Base-by-base conservation (phyloP, 2,329 filamentous ascomycete genomes). In the Alternaria sp. region DNA sequence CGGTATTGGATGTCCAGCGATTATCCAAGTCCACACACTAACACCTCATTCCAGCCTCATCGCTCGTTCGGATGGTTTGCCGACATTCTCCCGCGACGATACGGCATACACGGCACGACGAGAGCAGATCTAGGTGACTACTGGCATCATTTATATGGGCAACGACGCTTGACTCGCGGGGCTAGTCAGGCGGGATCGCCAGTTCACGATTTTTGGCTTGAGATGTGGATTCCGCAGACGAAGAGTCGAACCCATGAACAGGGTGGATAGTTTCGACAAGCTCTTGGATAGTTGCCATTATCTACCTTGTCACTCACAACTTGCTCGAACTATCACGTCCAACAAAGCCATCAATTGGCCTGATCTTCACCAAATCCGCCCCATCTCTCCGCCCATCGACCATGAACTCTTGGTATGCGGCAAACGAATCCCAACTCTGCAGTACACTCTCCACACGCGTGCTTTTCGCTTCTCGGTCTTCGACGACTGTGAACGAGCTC, bases 281-380 rank as follows among this genome's bases (percentile, higher is more conserved):
- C 3, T 6, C 5, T 21, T 21, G 11, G 2, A 3, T 32, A 7
- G 15, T 6, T 30, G 17, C 17, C 1, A 40, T 40, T 25, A 7
- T 21, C 15, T n/a, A 5, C 5, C 6, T 28, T 19, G 12, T 15
- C 15, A 7, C 4, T 19, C 59, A 71, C 55, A 71, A 21, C 54
- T 57, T 70, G 40, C 55, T 59, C 28, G 45, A 52, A 5, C 44
- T 62, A 12, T 71, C 63, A 9, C 69, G 64, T 11, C 66, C 62
- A 19, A 69, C 13, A 51, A 67, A 74, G 4, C 72, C 72, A 63
- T 69, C 64, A 3, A 73, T 62, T 23, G 61, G 58, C 15, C 44
- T 62, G 1, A 74, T 61, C 25, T 61, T 66, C 30, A 73, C 67
- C 7, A 25, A n/a, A 1, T 60, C 65, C n/a, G 56, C 21, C 15